These are phyloP conservation scores for Stachybotrys elegans DNA, from an alignment of 2,329 filamentous ascomycete species.

Conservation along the genomic window DNA sequence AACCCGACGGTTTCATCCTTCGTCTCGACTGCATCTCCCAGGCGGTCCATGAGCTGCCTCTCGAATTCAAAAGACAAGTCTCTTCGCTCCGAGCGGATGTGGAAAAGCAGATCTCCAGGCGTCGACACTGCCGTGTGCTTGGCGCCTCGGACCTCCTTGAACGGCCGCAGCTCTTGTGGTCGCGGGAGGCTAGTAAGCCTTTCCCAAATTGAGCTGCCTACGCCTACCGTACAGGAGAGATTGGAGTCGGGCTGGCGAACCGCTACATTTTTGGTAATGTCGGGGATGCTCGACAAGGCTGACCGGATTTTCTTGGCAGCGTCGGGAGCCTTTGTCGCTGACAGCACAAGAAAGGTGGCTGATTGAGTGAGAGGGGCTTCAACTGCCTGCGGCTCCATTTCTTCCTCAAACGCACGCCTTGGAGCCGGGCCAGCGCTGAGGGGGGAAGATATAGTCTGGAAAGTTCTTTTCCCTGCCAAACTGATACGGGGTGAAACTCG, in stretches of 20 bases:
- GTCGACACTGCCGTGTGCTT: slow-evolving; percentile 49
- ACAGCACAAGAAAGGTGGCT: slow-evolving; percentile 49
- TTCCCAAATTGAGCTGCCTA: slow-evolving; percentile 49
- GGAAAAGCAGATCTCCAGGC: slow-evolving; percentile 52
- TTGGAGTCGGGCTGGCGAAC: slow-evolving; percentile 39
- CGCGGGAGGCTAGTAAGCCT: slow-evolving; percentile 34
- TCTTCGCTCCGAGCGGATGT: slow-evolving; percentile 51
- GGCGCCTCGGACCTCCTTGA: slow-evolving; percentile 39
- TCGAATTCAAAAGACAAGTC: slow-evolving; percentile 57
- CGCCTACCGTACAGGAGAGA: slow-evolving; percentile 49
- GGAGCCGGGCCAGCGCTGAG: too few species aligned
- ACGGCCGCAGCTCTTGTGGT: slow-evolving; percentile 47
- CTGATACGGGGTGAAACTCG: too few species aligned
- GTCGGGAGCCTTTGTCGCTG: slow-evolving; percentile 26
- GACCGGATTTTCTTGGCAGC: slow-evolving; percentile 37
- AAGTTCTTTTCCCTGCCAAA: too few species aligned
- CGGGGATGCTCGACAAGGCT: slow-evolving; percentile 35
- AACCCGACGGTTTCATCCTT: slow-evolving; percentile 52
- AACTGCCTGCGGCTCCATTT: slow-evolving; percentile 32
- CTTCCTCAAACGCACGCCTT: too few species aligned
- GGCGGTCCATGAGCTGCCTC: slow-evolving; percentile 42
- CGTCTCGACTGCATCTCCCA: slow-evolving; percentile 41
- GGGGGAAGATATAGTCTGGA: too few species aligned
- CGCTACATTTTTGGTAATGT: slow-evolving; percentile 47
- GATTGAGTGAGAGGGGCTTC: slow-evolving; percentile 46